Conservation (phyloP, 768 basidiomycete species). For the Mycena rosella region DNA sequence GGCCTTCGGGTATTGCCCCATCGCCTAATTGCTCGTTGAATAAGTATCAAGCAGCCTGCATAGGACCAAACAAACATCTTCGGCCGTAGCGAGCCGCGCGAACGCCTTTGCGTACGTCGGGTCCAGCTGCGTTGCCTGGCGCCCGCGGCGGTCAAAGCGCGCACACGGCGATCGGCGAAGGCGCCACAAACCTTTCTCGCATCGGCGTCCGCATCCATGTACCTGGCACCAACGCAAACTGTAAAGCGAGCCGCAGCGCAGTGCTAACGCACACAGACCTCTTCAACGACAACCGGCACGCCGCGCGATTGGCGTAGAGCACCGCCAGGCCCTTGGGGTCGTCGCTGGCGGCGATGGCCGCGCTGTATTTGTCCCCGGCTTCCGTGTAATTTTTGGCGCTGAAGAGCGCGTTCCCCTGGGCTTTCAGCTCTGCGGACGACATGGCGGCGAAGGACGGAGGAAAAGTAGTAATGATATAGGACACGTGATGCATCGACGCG, state of each 20-base stretch:
- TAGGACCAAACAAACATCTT: slow-evolving; percentile 31
- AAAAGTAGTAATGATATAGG: no score
- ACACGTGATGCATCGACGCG: background rate
- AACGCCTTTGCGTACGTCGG: slow-evolving; percentile 39
- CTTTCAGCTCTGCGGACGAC: slow-evolving; percentile 18
- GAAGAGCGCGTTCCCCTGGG: slow-evolving; percentile 33
- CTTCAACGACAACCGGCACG: slow-evolving; percentile 28
- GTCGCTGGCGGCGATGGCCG: slow-evolving; percentile 24
- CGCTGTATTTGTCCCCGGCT: slow-evolving; percentile 30
- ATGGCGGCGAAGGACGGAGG: no score
- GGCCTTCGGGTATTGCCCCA: slow-evolving; percentile 9
- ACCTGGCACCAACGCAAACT: slow-evolving; percentile 21
- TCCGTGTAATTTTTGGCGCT: slow-evolving; percentile 15
- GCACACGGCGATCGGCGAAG: background rate
- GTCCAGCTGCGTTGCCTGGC: slow-evolving; percentile 40
- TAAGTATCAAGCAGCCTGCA: slow-evolving; percentile 20
- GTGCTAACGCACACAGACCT: background rate
- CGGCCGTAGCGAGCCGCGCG: slow-evolving; percentile 33
- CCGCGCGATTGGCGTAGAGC: slow-evolving; percentile 31
- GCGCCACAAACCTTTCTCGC: slow-evolving; percentile 34
- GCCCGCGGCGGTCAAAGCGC: background rate
- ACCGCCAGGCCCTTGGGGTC: slow-evolving; percentile 28
- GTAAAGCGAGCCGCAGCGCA: no score
- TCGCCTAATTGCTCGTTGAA: slow-evolving; percentile 15
- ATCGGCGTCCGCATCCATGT: slow-evolving; percentile 34